A percentile compares a stretch with the other conserved stretches of the same genome.
Conservation (phyloP, 768 basidiomycete species). For the Boletus pseudopeckii region DNA sequence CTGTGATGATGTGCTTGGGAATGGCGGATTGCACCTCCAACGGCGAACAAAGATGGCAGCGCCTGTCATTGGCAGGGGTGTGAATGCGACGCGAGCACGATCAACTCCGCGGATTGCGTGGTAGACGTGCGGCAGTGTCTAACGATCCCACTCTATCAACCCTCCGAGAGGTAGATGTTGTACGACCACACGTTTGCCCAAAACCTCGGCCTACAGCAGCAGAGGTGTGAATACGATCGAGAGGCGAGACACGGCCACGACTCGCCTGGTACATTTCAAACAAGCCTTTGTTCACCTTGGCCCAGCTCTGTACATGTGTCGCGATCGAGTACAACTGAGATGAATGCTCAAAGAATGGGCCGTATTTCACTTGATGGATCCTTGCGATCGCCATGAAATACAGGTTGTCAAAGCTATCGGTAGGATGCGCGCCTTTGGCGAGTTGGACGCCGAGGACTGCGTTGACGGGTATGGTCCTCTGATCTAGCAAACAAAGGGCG, state of each 20-base stretch:
- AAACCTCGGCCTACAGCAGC: constrained; percentile 69
- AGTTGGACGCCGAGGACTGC: constrained; percentile 57
- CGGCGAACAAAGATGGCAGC: background rate
- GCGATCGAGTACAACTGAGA: constrained; percentile 88
- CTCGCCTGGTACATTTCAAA: constrained; percentile 93
- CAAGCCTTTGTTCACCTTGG: constrained; percentile 84
- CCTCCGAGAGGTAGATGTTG: constrained; percentile 91
- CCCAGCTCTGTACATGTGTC: constrained; percentile 83
- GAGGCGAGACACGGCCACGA: background rate
- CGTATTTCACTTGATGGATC: constrained; percentile 75
- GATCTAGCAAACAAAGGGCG: constrained; percentile 41
- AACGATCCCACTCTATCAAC: constrained; percentile 61
- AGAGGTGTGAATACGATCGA: constrained; percentile 3
- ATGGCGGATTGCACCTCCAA: constrained; percentile 2
- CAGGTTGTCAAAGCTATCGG: constrained; percentile 51
- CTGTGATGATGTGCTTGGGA: constrained; percentile 9
- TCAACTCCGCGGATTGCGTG: constrained; percentile 19
- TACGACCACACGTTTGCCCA: constrained; percentile 93
- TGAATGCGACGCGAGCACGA: constrained; percentile 6
- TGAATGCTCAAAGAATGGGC: constrained; percentile 91
- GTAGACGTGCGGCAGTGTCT: constrained; percentile 3
- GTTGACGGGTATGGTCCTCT: constrained; percentile 59
- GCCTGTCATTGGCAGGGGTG: constrained; percentile 14
- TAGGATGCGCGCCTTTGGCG: constrained; percentile 17
- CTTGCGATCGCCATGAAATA: constrained; percentile 79